Evolutionary conservation across 1,139 yeast genomes (phyloP), one percentile per base, ranked within the genome.

Genomic region (Scheffersomyces cryptocercus): DNA sequence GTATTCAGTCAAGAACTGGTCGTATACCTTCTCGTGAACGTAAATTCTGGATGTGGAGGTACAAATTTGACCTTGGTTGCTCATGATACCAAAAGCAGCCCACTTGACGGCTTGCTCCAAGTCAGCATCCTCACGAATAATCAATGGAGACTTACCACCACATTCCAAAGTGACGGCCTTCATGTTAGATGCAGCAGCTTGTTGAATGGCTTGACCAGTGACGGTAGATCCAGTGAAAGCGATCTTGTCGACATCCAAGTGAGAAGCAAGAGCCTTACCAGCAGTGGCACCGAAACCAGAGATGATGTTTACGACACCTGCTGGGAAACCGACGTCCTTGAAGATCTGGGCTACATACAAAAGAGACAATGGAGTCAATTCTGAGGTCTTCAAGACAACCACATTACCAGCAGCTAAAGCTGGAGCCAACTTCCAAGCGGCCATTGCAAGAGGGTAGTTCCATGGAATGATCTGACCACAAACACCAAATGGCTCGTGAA

Each of bases 151-250:
- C 62, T 90, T 90, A 48, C 97, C 97, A 51, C 98, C 98, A 59
- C 95, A 85, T 69, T 90, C 98, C 56, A 91, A 68, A n/a, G 95
- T 82, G 30, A 86, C 84, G 8, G 89, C 88, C 65, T 88, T 88
- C 62, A 74, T 61, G 55, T 72, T 73, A 28, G 75, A 61, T 15
- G 89, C 76, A 24, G 95, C 95, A 42, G 79, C 71, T 44, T 67
- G 64, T 54, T 82, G 88, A 49, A 85, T 70, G 29, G 75, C 51
- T 49, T 75, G 72, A 48, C 91, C 91, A n/a, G 86, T 82, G 20
- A 71, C 74, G 37, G 79, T 73, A n/a, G 78, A 73, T 26, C 79
- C 79, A 38, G 91, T 85, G 61, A 85, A 85, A 10, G 88, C 87
- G 50, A 85, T 72, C 66, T 84, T 84, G 50, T 79, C 77, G 42